Conservation (phyloP, 805 yeast species). For the Ogataea pilisensis region DNA sequence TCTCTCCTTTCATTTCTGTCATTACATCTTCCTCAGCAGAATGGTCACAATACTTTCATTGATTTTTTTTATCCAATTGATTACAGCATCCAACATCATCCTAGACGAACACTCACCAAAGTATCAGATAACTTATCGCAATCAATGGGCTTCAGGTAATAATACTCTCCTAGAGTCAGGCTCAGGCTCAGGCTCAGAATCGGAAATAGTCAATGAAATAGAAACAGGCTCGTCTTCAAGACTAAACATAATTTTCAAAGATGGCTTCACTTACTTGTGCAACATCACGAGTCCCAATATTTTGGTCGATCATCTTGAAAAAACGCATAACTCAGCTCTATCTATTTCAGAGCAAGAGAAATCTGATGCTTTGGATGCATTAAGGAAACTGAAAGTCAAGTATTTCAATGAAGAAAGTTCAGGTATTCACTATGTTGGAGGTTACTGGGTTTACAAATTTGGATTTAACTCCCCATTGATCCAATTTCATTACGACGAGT, state of each 20-base stretch:
- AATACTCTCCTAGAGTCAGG: too few relatives aligned
- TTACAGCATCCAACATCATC: constrained; percentile 1
- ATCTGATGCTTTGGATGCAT: constrained; percentile 15
- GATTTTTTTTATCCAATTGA: not conserved
- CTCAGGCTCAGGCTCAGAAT: too few relatives aligned
- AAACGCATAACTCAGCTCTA: not conserved
- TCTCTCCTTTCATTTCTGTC: too few relatives aligned
- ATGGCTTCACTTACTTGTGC: constrained; percentile 6
- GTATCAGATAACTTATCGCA: constrained; percentile 6
- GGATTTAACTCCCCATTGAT: constrained; percentile 3
- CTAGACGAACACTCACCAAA: constrained; percentile 13
- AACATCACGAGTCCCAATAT: constrained; percentile 5
- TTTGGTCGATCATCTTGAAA: not conserved
- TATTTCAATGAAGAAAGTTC: constrained; percentile 1
- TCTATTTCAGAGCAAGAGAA: constrained; percentile 12
- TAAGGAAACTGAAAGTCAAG: constrained; percentile 10
- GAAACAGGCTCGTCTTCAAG: constrained; percentile 1
- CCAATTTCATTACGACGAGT: constrained; percentile 7
- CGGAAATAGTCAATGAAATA: not conserved
- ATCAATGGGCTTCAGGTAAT: constrained; percentile 10
- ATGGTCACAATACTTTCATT: too few relatives aligned
- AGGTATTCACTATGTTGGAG: constrained; percentile 6
- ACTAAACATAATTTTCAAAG: not conserved
- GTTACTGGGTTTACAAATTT: constrained; percentile 15
- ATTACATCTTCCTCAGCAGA: too few relatives aligned